These are phyloP conservation scores for Spathaspora sp. DNA, from an alignment of 1,139 yeast genomes.

Conservation along the genomic window DNA sequence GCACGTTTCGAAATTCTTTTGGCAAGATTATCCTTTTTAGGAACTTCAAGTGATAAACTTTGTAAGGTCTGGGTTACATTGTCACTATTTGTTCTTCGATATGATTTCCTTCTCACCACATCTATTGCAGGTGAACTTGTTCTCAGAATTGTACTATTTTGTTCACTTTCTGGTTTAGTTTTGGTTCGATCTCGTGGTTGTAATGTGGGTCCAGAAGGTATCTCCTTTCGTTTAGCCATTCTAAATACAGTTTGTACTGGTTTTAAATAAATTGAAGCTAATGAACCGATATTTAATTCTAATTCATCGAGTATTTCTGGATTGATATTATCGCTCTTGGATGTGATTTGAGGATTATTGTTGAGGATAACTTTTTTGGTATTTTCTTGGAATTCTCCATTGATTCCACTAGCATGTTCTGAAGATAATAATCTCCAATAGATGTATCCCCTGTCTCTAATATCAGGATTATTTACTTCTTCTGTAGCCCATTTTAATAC, in stretches of 20 bases:
- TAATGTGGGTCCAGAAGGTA: slow-evolving; percentile 67
- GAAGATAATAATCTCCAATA: slow-evolving; percentile 80
- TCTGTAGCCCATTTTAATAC: slow-evolving; percentile 74
- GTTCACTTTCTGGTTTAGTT: slow-evolving; percentile 6
- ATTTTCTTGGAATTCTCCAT: slow-evolving; percentile 35
- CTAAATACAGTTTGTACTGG: slow-evolving; percentile 82
- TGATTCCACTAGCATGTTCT: slow-evolving; percentile 25
- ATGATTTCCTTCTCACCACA: slow-evolving; percentile 9
- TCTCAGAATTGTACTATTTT: slow-evolving; percentile 6
- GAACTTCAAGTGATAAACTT: neutral
- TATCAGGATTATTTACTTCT: slow-evolving; percentile 72
- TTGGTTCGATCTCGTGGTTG: slow-evolving; percentile 19
- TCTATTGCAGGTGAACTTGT: slow-evolving; percentile 7
- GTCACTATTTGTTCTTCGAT: slow-evolving; percentile 12
- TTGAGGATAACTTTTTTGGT: slow-evolving; percentile 61
- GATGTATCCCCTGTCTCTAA: slow-evolving; percentile 81
- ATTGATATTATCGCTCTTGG: slow-evolving; percentile 71
- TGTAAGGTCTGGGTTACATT: neutral
- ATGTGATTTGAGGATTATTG: slow-evolving; percentile 59
- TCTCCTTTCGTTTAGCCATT: slow-evolving; percentile 51
- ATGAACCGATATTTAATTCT: slow-evolving; percentile 76
- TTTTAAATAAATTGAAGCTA: slow-evolving; percentile 81
- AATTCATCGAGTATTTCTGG: slow-evolving; percentile 73
- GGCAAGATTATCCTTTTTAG: slow-evolving; percentile 27
- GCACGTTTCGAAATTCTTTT: slow-evolving; percentile 33